Evolutionary conservation across 352 stramenopile species (phyloP).

Genomic region (Pythium aphanidermatum): DNA sequence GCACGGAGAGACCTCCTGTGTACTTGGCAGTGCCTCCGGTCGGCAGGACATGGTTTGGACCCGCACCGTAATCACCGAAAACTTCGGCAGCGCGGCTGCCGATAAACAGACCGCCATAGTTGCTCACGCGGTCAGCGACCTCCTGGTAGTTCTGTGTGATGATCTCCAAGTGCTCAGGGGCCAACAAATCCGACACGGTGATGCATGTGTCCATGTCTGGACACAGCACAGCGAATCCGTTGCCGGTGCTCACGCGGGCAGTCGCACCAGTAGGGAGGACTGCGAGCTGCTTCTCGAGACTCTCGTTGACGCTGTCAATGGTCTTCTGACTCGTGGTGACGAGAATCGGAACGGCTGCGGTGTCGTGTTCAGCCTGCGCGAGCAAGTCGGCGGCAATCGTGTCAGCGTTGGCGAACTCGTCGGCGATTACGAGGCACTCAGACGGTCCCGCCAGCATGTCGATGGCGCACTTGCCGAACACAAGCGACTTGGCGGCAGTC

Average conservation of each 20-base stretch:
- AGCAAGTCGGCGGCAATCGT: constrained; percentile 76
- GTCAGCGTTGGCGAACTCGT: constrained; percentile 75
- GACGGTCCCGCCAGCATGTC: constrained; percentile 98
- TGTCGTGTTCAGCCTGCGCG: constrained; percentile 95
- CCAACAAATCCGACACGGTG: constrained; percentile 82
- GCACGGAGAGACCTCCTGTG: constrained; percentile 96
- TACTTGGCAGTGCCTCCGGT: constrained; percentile 96
- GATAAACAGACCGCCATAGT: constrained; percentile 93
- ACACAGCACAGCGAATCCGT: constrained; percentile 77
- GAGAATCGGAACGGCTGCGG: constrained; percentile 95
- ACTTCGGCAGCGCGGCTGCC: constrained; percentile 91
- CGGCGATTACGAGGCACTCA: constrained; percentile 97
- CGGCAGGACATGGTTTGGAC: constrained; percentile 98
- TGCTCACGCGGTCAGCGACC: constrained; percentile 70
- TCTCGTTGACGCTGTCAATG: constrained; percentile 89
- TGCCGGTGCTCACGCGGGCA: constrained; percentile 56
- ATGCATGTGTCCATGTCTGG: constrained; percentile 63
- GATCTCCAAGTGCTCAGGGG: constrained; percentile 84
- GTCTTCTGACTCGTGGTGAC: constrained; percentile 85
- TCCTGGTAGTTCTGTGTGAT: constrained; percentile 89
- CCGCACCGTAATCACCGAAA: constrained; percentile 97
- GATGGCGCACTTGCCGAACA: constrained; percentile 96
- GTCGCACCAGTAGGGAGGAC: constrained; percentile 62
- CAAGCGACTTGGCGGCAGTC: constrained; percentile 97
- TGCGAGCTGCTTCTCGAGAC: constrained; percentile 69